Percentiles rank a stretch among this genome's conserved stretches.
phyloP scores from a whole-genome alignment of 2,329 filamentous ascomycete genomes.

The Daldinia sp. region DNA sequence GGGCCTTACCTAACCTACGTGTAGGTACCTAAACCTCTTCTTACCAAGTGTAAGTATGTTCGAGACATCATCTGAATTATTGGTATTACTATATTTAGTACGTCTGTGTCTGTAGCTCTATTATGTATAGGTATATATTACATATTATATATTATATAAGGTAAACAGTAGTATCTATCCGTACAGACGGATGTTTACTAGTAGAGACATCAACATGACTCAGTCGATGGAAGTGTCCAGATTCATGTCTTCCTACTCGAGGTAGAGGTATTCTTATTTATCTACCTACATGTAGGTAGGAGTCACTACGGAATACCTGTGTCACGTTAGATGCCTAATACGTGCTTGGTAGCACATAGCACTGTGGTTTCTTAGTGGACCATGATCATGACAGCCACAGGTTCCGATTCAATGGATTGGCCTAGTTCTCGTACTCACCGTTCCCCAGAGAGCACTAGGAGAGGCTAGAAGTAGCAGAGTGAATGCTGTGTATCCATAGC shows the following conservation, averaged over 20 bases:
- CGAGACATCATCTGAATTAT: too few species aligned
- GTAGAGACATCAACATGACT: background rate
- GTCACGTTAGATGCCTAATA: background rate
- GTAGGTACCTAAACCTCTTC: slow-evolving; percentile 3
- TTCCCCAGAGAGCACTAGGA: background rate
- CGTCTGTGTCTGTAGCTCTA: too few species aligned
- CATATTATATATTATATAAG: too few species aligned
- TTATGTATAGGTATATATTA: too few species aligned
- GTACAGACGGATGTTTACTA: background rate
- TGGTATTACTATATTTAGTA: too few species aligned
- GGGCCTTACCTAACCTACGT: slow-evolving; percentile 2
- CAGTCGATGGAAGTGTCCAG: background rate
- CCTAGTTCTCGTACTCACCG: background rate
- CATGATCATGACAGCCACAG: too few species aligned
- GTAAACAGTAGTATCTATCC: too few species aligned
- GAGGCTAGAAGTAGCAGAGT: background rate
- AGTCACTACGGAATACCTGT: background rate
- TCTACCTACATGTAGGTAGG: too few species aligned
- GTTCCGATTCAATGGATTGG: too few species aligned
- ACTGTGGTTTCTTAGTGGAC: background rate
- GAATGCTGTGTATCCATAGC: background rate
- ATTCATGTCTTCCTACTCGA: background rate
- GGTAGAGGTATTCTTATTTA: too few species aligned
- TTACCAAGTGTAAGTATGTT: too few species aligned
- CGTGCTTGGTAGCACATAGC: background rate